Base-by-base conservation (phyloP, 768 basidiomycete species). In the Hericium rajendrae region DNA sequence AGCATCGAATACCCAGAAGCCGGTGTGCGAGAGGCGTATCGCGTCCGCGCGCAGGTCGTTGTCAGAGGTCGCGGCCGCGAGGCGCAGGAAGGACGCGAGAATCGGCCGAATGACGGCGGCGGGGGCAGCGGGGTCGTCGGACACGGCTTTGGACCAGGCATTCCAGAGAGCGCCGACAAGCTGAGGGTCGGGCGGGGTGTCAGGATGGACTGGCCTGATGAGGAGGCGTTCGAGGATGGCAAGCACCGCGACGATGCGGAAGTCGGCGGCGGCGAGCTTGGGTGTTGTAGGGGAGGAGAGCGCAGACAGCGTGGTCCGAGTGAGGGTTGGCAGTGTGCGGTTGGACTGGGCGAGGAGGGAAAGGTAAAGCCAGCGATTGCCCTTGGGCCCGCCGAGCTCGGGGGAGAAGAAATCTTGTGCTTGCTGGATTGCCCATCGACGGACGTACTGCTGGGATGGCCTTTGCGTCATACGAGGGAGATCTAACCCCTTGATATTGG, bases 71-170 rank as follows among this genome's bases (percentile, higher is more conserved):
- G 64, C 57, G 15, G 67, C 72, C 8, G 80, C 72, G 37, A 82
- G 63, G 48, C 70, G 76, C 32, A 83, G 66, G 62, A 83, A 81
- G 1, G 77, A 67, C 6, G 72, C 67, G 4, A 72, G 60, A 38
- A 80, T 67, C 8, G 70, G 69, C 20, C 73, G 73, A n/a, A 71
- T 54, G 18, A 57, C 43, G 2, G 60, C 53, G 20, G 55, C 11
- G 43, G 62, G 55, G 24, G 58, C 49, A 24, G 46, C 37, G 16
- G 57, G 49, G 41, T 62, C 57, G 15, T 63, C 54, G 6, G 59
- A 38, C 22, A 58, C 53, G 9, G 57, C 16, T 26, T 64, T 55
- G 61, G 61, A 66, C 78, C 81, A 84, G 16, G 56, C 62, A 20
- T 60, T 64, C 75, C 76, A 79, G n/a, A 81, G 64, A 15, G 69